These are phyloP conservation scores for Gossypium gossypioides DNA, from an alignment of 441 rosid species.

Conservation along the genomic window DNA sequence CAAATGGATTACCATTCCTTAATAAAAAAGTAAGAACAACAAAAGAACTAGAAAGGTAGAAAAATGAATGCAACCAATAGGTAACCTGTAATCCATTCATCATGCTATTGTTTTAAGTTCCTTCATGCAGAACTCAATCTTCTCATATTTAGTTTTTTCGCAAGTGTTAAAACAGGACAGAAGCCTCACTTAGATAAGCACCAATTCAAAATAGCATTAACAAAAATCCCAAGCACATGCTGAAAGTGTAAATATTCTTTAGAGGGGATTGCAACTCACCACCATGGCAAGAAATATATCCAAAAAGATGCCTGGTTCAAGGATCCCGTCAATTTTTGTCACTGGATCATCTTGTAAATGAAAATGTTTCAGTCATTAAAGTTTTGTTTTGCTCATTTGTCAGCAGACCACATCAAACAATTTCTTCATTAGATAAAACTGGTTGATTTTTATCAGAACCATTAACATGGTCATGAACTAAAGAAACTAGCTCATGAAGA, in stretches of 20 bases:
- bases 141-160: neutral
- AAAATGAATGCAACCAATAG: neutral
- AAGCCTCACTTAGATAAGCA: neutral
- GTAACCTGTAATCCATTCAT: neutral
- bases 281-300: conserved; percentile 60
- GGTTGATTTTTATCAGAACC: conserved; percentile 29
- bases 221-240: conserved; percentile 10
- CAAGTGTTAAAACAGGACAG: conserved; percentile 2
- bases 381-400: conserved; percentile 24
- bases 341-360: conserved; percentile 57
- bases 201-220: neutral
- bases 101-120: neutral
- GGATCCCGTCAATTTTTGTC: conserved; percentile 57
- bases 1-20: conserved; percentile 6
- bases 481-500: conserved; percentile 63
- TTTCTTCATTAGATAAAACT: conserved; percentile 23
- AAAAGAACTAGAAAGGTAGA: neutral
- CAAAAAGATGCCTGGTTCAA: conserved; percentile 42
- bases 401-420: conserved; percentile 20
- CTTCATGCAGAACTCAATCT: neutral
- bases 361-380: conserved; percentile 20
- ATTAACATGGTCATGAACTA: conserved; percentile 59
- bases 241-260: conserved; percentile 6
- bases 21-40: neutral
- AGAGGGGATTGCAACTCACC: conserved; percentile 29